Evolutionary conservation across 2,329 filamentous ascomycete genomes (phyloP).

Genomic region (Fusarium nematophilum): DNA sequence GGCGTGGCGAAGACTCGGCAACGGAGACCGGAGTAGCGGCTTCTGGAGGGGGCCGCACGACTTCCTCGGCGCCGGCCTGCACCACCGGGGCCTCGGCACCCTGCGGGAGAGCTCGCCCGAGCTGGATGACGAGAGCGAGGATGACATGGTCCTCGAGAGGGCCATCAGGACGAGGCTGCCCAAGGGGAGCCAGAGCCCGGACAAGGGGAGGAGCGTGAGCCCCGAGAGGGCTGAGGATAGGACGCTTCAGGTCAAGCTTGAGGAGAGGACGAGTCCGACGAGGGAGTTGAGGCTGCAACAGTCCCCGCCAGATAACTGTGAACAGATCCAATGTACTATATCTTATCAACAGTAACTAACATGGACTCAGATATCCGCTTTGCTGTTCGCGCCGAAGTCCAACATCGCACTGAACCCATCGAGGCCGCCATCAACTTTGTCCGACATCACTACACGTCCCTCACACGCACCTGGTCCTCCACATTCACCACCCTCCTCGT

Average conservation of each 20-base stretch:
- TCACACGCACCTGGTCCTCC: slow-evolving; percentile 78
- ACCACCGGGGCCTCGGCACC: slow-evolving; percentile 49
- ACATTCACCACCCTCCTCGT: slow-evolving; percentile 71
- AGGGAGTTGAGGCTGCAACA: slow-evolving; percentile 36
- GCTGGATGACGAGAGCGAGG: slow-evolving; percentile 46
- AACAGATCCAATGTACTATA: slow-evolving; percentile 40
- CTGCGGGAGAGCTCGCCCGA: slow-evolving; percentile 40
- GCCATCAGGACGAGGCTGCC: slow-evolving; percentile 67
- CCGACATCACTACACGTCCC: slow-evolving; percentile 66
- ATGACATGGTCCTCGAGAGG: slow-evolving; percentile 59
- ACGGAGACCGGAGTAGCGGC: slow-evolving; percentile 67
- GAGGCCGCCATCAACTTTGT: slow-evolving; percentile 76
- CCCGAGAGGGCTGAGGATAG: slow-evolving; percentile 59
- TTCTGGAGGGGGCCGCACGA: slow-evolving; percentile 71
- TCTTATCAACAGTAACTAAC: not conserved
- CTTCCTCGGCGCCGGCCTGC: slow-evolving; percentile 60
- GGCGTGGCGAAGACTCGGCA: slow-evolving; percentile 70
- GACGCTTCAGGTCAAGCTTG: slow-evolving; percentile 51
- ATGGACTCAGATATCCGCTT: slow-evolving; percentile 80
- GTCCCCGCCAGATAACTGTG: slow-evolving; percentile 62
- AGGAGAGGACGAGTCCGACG: slow-evolving; percentile 41
- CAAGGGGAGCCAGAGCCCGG: slow-evolving; percentile 66
- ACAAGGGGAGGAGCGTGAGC: slow-evolving; percentile 60
- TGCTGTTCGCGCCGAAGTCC: slow-evolving; percentile 86
- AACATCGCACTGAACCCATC: slow-evolving; percentile 86